Conservation (phyloP, 306 rosid genomes). For the Cicer pinnatifidum region DNA sequence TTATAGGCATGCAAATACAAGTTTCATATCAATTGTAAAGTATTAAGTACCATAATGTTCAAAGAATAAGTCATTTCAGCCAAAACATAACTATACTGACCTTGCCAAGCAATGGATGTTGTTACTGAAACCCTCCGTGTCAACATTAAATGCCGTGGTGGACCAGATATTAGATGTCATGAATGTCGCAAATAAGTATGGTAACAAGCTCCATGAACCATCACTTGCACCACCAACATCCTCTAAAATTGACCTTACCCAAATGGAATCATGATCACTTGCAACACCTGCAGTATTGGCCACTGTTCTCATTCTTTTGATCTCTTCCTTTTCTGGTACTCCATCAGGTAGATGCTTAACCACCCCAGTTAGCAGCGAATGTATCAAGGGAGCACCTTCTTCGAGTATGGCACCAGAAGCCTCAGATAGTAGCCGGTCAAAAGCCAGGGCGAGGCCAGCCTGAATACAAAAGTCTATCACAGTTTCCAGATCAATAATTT, state of each 20-base stretch:
- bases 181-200: constrained; percentile 90
- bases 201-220: constrained; percentile 96
- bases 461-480: constrained; percentile 86
- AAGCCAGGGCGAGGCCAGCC: constrained; percentile 91
- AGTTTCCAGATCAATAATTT: constrained; percentile 89
- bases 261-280: constrained; percentile 78
- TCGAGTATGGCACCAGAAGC: constrained; percentile 89
- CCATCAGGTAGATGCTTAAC: constrained; percentile 86
- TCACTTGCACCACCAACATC: constrained; percentile 95
- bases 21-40: constrained; percentile 28
- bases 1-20: constrained; percentile 40
- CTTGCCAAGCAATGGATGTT: constrained; percentile 94
- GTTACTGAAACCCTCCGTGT: constrained; percentile 92
- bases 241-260: constrained; percentile 93
- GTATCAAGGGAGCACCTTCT: constrained; percentile 83
- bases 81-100: constrained; percentile 52
- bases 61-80: constrained; percentile 25
- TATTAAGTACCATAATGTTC: constrained; percentile 17
- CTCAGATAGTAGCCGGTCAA: constrained; percentile 81
- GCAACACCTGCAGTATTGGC: constrained; percentile 78
- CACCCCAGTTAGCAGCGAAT: constrained; percentile 78
- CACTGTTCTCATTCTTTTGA: constrained; percentile 79
- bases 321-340: constrained; percentile 81
- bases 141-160: constrained; percentile 92
- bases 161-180: constrained; percentile 93